phyloP scores from a whole-genome alignment of 257 asterid genomes.

The Jaltomata sinuosa region DNA sequence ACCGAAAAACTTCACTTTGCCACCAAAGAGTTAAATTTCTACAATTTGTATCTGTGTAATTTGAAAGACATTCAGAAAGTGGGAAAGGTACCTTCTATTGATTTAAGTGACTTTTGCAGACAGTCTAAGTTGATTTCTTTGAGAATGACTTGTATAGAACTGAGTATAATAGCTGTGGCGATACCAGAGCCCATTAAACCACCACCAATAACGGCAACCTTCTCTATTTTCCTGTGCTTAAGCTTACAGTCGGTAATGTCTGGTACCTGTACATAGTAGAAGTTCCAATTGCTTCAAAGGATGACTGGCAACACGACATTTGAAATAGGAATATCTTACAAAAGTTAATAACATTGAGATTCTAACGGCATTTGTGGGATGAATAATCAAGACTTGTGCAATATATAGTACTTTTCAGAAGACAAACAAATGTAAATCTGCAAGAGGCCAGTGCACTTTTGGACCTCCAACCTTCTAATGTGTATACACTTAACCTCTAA shows the following conservation, averaged over 20 bases:
- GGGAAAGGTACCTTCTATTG: background rate
- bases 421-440: background rate
- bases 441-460: background rate
- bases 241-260: conserved; percentile 25
- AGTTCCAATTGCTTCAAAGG: background rate
- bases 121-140: conserved; percentile 23
- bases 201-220: conserved; percentile 44
- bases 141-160: conserved; percentile 24
- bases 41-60: background rate
- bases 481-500: background rate
- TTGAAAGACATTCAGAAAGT: background rate
- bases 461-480: background rate
- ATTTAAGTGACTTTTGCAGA: background rate
- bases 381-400: background rate
- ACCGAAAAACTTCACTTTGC: background rate
- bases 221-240: conserved; percentile 26
- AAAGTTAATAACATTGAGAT: background rate
- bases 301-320: background rate
- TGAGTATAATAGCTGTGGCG: conserved; percentile 21
- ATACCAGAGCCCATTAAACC: conserved; percentile 35
- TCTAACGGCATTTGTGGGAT: background rate
- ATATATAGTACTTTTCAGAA: too few species aligned
- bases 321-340: background rate
- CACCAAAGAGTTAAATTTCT: background rate
- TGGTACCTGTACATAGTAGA: conserved; percentile 23